Evolutionary conservation across 2,329 filamentous ascomycete genomes (phyloP).

Genomic region (Penicillium concentricum): DNA sequence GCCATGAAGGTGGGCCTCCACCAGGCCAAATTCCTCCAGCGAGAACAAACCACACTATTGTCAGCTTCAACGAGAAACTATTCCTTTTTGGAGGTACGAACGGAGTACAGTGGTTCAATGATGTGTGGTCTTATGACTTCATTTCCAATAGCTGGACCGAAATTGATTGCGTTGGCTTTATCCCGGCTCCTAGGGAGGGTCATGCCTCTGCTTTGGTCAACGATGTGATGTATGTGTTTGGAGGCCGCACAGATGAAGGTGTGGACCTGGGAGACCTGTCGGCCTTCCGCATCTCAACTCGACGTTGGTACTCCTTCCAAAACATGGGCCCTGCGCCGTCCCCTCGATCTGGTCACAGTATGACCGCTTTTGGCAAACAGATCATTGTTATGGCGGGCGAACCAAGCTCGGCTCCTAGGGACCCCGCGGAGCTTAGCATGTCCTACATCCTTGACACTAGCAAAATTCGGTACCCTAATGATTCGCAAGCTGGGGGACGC

Average conservation of each 20-base stretch:
- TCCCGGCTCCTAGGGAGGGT: constrained; percentile 87
- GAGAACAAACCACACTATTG: constrained; percentile 89
- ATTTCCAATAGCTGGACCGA: constrained; percentile 77
- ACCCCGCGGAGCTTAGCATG: constrained; percentile 80
- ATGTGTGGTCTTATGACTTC: constrained; percentile 96
- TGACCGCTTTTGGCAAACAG: constrained; percentile 92
- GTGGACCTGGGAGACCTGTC: constrained; percentile 89
- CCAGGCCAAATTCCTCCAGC: constrained; percentile 75
- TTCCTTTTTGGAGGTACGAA: constrained; percentile 98
- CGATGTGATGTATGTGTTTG: constrained; percentile 99
- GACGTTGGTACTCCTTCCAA: constrained; percentile 98
- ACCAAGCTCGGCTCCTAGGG: constrained; percentile 79
- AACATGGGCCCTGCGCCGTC: constrained; percentile 98
- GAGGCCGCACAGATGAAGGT: constrained; percentile 90
- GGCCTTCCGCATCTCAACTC: constrained; percentile 76
- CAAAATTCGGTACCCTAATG: constrained; percentile 94
- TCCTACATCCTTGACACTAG: constrained; percentile 91
- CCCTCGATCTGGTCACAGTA: constrained; percentile 90
- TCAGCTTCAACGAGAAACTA: constrained; percentile 89
- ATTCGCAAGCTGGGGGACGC: constrained; percentile 51
- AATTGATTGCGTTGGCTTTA: constrained; percentile 95
- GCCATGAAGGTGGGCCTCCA: constrained; percentile 56
- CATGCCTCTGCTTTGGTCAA: constrained; percentile 91
- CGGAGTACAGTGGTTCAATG: constrained; percentile 95
- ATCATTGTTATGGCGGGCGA: constrained; percentile 92